Percentiles rank a stretch among this genome's conserved stretches.
Conservation (phyloP, 495 filamentous ascomycete genomes). For the Xylaria cubensis region DNA sequence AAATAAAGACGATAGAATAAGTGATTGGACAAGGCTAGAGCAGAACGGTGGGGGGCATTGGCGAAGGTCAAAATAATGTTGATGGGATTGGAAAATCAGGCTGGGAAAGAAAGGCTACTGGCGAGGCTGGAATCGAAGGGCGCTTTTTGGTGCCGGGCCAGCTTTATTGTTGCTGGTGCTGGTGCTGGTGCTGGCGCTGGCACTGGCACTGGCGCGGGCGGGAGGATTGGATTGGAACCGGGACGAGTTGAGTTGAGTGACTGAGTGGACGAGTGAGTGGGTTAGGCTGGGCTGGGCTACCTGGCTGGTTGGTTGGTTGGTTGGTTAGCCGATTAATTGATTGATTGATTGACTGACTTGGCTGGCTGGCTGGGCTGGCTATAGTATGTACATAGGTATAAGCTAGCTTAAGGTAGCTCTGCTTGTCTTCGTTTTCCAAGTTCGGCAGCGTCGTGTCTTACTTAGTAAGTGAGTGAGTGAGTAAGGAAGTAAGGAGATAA, state of each 20-base stretch:
- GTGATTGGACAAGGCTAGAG: slow-evolving; percentile 17
- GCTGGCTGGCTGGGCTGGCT: neutral
- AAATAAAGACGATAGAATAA: slow-evolving; percentile 17
- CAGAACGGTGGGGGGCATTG: slow-evolving; percentile 8
- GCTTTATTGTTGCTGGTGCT: slow-evolving; percentile 26
- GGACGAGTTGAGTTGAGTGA: neutral
- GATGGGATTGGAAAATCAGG: slow-evolving; percentile 40
- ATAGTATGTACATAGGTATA: too few relatives aligned
- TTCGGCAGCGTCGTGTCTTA: neutral
- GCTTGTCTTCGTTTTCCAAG: neutral
- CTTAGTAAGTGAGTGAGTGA: neutral
- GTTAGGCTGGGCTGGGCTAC: neutral
- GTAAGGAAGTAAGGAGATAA: neutral
- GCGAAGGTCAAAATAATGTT: slow-evolving; percentile 29
- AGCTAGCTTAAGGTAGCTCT: neutral
- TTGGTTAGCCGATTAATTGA: neutral
- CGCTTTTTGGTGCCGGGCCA: slow-evolving; percentile 20
- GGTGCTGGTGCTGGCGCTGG: neutral
- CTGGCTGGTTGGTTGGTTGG: neutral
- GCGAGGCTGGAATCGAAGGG: slow-evolving; percentile 43
- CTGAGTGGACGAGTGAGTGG: neutral
- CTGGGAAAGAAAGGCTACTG: slow-evolving; percentile 35
- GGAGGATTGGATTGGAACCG: slow-evolving; percentile 14
- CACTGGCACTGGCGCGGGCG: slow-evolving; percentile 10
- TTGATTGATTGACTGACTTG: neutral